Evolutionary conservation across 1,284 basidiomycete genomes (phyloP), one percentile per base, ranked within the genome.

Genomic region (Sanghuangporus sanghuang): DNA sequence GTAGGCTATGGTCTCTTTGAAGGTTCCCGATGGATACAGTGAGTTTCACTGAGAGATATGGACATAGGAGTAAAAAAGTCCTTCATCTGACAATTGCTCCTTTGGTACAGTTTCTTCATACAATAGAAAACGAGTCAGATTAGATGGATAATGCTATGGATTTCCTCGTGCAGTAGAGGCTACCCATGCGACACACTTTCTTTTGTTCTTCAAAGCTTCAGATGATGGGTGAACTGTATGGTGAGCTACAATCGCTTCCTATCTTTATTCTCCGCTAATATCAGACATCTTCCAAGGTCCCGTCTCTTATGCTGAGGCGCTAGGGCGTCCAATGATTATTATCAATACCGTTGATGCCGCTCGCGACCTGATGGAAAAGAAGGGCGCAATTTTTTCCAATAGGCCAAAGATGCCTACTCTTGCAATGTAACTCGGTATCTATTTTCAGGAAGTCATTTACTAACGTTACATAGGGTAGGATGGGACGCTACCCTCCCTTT

Each of bases 291-390:
- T 27, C 3, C 7, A 50, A 44, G 50, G 60, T 42, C 38, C 54
- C 14, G 54, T 80, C 27, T 70, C 78, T 23, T 75, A 74, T 65
- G 67, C 76, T 11, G 67, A 68, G 48, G 70, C 74, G 16, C 70
- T 75, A 38, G 75, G 74, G 6, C 71, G 68, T 4, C 70, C 74
- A 9, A 71, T 76, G 23, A 62, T 79, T 21, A 67, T 81, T 39
- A 58, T 80, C 14, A 77, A 77, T 66, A 73, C 76, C 1, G 57
- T 66, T 2, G 65, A 73, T 55, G 72, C 71, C 0, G 74, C 76
- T 6, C 66, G 68, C 6, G 79, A 80, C 7, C 68, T 80, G 14
- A 64, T 80, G 61, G 77, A 77, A 39, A 78, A 76, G 67, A 69
- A 76, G 18, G 73, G 77, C 27, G 63, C 71, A 1, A 73, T 72